phyloP scores from a whole-genome alignment of 2,329 filamentous ascomycete genomes.

The Apiospora kogelbergensis region DNA sequence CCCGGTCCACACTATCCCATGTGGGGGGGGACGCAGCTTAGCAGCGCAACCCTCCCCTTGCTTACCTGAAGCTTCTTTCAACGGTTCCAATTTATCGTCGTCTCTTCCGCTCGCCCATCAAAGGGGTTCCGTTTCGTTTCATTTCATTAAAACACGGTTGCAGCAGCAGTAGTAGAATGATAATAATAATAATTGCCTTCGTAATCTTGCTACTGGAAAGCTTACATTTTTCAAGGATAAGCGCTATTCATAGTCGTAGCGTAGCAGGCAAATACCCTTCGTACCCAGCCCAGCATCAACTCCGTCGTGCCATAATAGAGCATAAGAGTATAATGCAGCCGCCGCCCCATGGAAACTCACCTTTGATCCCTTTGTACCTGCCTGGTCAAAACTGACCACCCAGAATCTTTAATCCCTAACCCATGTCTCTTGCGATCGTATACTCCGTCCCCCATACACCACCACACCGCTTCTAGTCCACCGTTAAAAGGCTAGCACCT shows the following conservation, averaged over 20 bases:
- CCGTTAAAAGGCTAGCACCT: background rate
- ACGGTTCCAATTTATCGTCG: background rate
- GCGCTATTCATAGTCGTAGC: slow-evolving; percentile 2
- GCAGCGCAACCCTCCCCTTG: background rate
- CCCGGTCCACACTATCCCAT: background rate
- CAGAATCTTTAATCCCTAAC: background rate
- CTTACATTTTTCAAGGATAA: background rate
- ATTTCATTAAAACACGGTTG: background rate
- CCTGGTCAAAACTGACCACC: background rate
- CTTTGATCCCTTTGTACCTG: background rate
- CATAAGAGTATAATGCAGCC: slow-evolving; percentile 3
- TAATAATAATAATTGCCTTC: background rate
- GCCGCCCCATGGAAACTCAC: background rate
- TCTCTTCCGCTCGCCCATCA: background rate
- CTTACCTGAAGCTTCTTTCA: slow-evolving; percentile 1
- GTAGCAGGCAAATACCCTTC: background rate
- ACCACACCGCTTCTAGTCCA: background rate
- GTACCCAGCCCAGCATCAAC: background rate
- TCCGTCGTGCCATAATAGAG: background rate
- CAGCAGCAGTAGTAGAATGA: background rate
- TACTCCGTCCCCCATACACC: background rate
- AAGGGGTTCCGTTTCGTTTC: background rate
- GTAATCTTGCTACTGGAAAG: background rate
- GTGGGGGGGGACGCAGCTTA: background rate
- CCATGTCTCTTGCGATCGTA: background rate